Evolutionary conservation across 495 filamentous ascomycete genomes (phyloP).

Genomic region (Penicillium steckii): DNA sequence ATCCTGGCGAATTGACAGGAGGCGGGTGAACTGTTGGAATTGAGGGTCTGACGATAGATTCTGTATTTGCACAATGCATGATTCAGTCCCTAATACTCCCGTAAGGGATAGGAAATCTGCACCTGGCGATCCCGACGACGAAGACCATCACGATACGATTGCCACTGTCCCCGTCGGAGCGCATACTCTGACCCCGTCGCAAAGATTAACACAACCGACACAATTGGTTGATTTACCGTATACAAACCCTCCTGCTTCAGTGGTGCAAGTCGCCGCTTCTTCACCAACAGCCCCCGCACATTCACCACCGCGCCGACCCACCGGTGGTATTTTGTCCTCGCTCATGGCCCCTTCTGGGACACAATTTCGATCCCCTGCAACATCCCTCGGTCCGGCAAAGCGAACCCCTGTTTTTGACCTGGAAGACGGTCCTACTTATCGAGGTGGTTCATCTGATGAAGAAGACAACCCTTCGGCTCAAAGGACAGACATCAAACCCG

Average conservation of each 20-base stretch:
- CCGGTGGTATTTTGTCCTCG: constrained; percentile 49
- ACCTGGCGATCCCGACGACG: constrained; percentile 33
- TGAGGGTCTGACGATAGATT: background rate
- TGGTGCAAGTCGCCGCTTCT: constrained; percentile 82
- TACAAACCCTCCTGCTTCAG: constrained; percentile 35
- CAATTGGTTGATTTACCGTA: constrained; percentile 56
- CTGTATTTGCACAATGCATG: constrained; percentile 29
- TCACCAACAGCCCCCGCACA: constrained; percentile 60
- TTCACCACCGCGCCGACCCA: constrained; percentile 41
- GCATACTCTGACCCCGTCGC: constrained; percentile 36
- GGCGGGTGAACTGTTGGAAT: constrained; percentile 10
- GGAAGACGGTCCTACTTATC: constrained; percentile 58
- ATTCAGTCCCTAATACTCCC: constrained; percentile 47
- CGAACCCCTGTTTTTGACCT: constrained; percentile 43
- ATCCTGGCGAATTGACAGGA: constrained; percentile 9
- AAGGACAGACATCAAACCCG: constrained; percentile 68
- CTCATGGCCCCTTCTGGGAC: constrained; percentile 80
- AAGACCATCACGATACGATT: constrained; percentile 54
- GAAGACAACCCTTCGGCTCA: constrained; percentile 39
- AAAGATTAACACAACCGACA: constrained; percentile 66
- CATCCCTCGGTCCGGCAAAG: constrained; percentile 29
- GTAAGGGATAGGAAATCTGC: constrained; percentile 46
- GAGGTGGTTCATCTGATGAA: constrained; percentile 57
- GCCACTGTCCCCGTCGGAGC: constrained; percentile 57
- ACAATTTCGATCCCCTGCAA: constrained; percentile 57